Evolutionary conservation across 495 filamentous ascomycete genomes (phyloP).

Genomic region (Aspergillus hancockii): DNA sequence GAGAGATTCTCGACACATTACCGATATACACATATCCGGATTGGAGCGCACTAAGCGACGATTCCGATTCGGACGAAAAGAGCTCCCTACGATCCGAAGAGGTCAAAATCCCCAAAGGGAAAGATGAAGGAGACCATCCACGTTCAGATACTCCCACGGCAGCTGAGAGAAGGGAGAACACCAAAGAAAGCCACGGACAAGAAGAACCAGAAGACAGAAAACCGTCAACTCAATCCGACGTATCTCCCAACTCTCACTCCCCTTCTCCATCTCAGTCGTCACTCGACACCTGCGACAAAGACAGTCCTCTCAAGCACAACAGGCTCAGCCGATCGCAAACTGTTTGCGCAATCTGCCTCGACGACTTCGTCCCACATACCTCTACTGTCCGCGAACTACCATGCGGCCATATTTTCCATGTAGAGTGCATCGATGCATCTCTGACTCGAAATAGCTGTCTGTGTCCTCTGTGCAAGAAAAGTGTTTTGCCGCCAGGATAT

Average conservation of each 20-base stretch:
- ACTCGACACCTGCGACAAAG: slow-evolving; percentile 2
- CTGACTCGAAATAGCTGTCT: slow-evolving; percentile 69
- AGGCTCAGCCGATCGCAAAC: slow-evolving; percentile 45
- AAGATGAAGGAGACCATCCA: neutral
- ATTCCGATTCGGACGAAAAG: slow-evolving; percentile 9
- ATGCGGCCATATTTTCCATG: slow-evolving; percentile 89
- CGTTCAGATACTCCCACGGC: neutral
- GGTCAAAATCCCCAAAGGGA: slow-evolving; percentile 10
- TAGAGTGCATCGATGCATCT: slow-evolving; percentile 83
- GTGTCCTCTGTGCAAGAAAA: slow-evolving; percentile 86
- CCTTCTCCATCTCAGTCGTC: neutral
- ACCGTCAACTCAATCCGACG: neutral
- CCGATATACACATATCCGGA: slow-evolving; percentile 73
- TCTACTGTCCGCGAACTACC: slow-evolving; percentile 80
- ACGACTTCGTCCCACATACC: slow-evolving; percentile 66
- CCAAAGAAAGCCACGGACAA: neutral
- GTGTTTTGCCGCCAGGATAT: slow-evolving; percentile 65
- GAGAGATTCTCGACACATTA: slow-evolving; percentile 64
- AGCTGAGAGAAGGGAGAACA: neutral
- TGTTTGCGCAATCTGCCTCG: slow-evolving; percentile 82
- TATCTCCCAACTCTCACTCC: neutral
- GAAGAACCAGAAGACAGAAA: neutral
- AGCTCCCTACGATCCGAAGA: slow-evolving; percentile 8
- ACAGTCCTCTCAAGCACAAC: slow-evolving; percentile 5
- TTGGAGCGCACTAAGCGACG: slow-evolving; percentile 25